Base-by-base conservation (phyloP, 2,329 filamentous ascomycete genomes). In the Ceratocystis papillata region DNA sequence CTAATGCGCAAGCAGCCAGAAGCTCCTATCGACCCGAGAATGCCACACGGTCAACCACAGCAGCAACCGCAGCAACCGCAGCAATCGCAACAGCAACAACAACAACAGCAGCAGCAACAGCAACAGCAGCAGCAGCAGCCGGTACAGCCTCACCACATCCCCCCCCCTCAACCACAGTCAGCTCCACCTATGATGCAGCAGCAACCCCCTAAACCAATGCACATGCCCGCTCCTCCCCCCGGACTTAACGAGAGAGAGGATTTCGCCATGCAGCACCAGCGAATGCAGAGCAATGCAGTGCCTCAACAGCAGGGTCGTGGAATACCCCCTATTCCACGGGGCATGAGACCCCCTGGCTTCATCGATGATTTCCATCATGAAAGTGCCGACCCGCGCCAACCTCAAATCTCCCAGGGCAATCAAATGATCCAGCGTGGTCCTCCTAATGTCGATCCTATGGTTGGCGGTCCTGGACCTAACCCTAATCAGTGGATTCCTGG, bases 381-480 rank as follows among this genome's bases (percentile, higher is more conserved):
- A 15, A 79, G 83, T 33, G 75, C 74, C 28, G 81, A 83, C 10
- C 59, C 50, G 53, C 70, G 73, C 67, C 77, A 78, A 46, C 28
- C 25, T 17, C 77, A 76, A 30, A 79, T 78, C 67, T 81, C 83
- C 83, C 3, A 82, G 83, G 69, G 83, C 83, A 85, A 83, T 3
- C 84, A 87, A 72, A 87, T 87, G 64, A 74, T 87, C 25, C 84
- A 87, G 73, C 81, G 84, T 5, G 83, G 82, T n/a, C 82, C 80
- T 4, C 81, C 79, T 0, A 81, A 80, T 20, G 84, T 87, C 50
- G 83, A 85, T 59, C 81, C 83, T 70, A 81, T 86, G 63, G n/a
- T 33, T 25, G 75, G 62, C 22, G 37, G 65, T 37, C 61, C 67
- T 57, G 37, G 81, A 80, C 20, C 81, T 79, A 20, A 79, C 64